These are phyloP conservation scores for Termitomyces sp. DNA, from an alignment of 768 basidiomycete species.

Conservation along the genomic window DNA sequence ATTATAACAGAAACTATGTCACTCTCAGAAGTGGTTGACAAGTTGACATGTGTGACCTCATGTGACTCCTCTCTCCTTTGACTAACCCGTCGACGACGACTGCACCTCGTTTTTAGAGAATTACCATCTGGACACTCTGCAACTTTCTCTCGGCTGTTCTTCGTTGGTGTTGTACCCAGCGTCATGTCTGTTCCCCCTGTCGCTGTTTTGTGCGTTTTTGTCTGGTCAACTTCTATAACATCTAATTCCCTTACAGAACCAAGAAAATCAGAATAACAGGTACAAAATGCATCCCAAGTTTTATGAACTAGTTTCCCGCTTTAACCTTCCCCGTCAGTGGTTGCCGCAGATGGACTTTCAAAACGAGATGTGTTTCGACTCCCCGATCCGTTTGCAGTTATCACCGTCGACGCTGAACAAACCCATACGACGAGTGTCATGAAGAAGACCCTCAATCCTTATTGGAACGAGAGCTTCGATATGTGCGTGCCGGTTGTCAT, in stretches of 20 bases:
- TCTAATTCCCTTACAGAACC: constrained; percentile 26
- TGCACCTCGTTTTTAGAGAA: not conserved
- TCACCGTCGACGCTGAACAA: constrained; percentile 97
- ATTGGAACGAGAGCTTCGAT: constrained; percentile 98
- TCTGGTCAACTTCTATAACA: constrained; percentile 1
- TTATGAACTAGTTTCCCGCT: not conserved
- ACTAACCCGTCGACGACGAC: constrained; percentile 6
- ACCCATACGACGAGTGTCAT: constrained; percentile 96
- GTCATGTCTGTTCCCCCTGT: constrained; percentile 42
- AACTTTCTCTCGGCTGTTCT: not conserved
- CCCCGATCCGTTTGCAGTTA: constrained; percentile 97
- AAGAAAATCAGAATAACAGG: constrained; percentile 82
- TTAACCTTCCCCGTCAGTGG: constrained; percentile 46
- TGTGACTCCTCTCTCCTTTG: constrained; percentile 10
- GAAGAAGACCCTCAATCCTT: constrained; percentile 91
- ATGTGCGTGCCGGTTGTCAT: constrained; percentile 51
- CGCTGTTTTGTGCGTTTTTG: constrained; percentile 34
- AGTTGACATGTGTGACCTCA: constrained; percentile 1
- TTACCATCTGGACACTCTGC: not conserved
- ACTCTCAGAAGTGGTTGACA: not conserved
- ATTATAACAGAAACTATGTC: not conserved
- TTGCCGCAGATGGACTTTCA: constrained; percentile 90
- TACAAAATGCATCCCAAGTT: constrained; percentile 21
- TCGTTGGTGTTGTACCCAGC: not conserved
- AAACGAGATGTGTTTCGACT: constrained; percentile 96